A percentile compares a stretch with the other conserved stretches of the same genome.
Conservation (phyloP, 2,329 filamentous ascomycete genomes). For the Arthrobotrys conoides region DNA sequence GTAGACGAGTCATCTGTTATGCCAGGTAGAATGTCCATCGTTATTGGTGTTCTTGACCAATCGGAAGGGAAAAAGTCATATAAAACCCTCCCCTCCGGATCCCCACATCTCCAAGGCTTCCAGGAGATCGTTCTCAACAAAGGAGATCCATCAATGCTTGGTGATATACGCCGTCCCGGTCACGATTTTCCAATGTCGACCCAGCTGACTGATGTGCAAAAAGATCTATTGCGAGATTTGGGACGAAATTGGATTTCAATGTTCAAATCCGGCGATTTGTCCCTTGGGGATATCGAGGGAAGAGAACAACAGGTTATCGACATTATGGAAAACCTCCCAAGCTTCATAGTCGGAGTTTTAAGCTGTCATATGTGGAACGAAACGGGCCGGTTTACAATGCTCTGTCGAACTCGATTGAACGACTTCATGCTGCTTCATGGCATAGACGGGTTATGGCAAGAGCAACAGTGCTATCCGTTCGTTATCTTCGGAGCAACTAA, state of each 20-base stretch:
- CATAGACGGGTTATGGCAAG: constrained; percentile 59
- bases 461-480: constrained; percentile 56
- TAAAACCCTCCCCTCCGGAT: constrained; percentile 60
- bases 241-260: constrained; percentile 61
- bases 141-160: constrained; percentile 60
- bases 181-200: constrained; percentile 57
- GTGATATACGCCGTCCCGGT: constrained; percentile 60
- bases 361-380: constrained; percentile 60
- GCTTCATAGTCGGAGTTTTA: constrained; percentile 53
- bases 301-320: constrained; percentile 51
- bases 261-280: constrained; percentile 55
- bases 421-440: constrained; percentile 60
- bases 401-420: constrained; percentile 58
- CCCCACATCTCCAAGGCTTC: constrained; percentile 55
- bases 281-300: constrained; percentile 47
- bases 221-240: constrained; percentile 59
- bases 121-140: constrained; percentile 60
- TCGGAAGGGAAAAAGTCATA: constrained; percentile 59
- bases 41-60: constrained; percentile 61
- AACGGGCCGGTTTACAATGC: constrained; percentile 57
- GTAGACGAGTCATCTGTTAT: constrained; percentile 59
- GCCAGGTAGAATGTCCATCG: constrained; percentile 61
- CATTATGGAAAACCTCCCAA: constrained; percentile 59
- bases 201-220: constrained; percentile 61
- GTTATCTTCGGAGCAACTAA: constrained; percentile 60